phyloP scores from a whole-genome alignment of 257 asterid genomes.

The Rauvolfia tetraphylla region DNA sequence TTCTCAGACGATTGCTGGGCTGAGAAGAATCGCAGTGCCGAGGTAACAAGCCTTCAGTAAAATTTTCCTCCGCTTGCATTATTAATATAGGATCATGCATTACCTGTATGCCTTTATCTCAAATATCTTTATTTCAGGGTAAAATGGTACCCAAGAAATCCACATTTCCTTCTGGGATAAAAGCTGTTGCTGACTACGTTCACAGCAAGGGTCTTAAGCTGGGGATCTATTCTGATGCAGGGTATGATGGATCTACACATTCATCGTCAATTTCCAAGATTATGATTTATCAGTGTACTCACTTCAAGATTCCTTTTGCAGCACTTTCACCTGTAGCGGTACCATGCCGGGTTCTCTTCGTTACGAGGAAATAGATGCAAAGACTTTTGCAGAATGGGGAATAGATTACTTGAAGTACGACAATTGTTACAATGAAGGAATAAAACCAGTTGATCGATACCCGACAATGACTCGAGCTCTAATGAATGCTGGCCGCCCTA shows the following conservation, averaged over 20 bases:
- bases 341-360: slow-evolving; percentile 95
- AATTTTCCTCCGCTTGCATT: too few species aligned
- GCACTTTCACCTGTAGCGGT: slow-evolving; percentile 71
- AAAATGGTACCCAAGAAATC: slow-evolving; percentile 58
- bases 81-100: too few species aligned
- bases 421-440: slow-evolving; percentile 66
- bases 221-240: slow-evolving; percentile 93
- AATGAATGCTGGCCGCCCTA: slow-evolving; percentile 65
- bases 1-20: slow-evolving; percentile 91
- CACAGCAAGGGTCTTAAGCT: slow-evolving; percentile 88
- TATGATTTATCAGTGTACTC: not conserved
- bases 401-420: slow-evolving; percentile 92
- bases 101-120: too few species aligned
- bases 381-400: slow-evolving; percentile 86
- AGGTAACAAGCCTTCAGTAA: slow-evolving; percentile 36
- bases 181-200: slow-evolving; percentile 86
- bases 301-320: slow-evolving; percentile 25
- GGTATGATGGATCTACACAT: too few species aligned
- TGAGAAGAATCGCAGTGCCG: slow-evolving; percentile 48
- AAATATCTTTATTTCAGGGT: too few species aligned
- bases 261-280: too few species aligned
- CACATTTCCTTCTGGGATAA: slow-evolving; percentile 91
- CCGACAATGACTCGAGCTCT: slow-evolving; percentile 87
- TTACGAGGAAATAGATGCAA: slow-evolving; percentile 78
- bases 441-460: slow-evolving; percentile 51